Evolutionary conservation across 108 stramenopile species (phyloP).

Genomic region (Phaeodactylum tricornutum): DNA sequence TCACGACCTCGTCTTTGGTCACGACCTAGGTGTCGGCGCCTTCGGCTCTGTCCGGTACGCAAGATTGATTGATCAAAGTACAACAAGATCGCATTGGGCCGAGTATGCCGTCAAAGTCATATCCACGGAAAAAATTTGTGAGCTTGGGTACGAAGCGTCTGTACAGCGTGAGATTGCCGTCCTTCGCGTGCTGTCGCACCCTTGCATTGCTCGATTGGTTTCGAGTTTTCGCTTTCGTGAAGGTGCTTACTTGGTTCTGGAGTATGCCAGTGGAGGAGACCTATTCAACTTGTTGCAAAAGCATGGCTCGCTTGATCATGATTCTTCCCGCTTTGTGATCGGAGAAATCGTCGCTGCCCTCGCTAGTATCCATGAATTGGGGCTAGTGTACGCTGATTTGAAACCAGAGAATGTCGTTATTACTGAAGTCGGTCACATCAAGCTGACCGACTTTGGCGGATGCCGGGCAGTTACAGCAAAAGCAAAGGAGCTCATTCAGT

Average conservation of each 20-base stretch:
- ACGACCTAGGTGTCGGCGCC: constrained; percentile 84
- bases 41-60: constrained; percentile 88
- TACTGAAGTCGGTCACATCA: constrained; percentile 89
- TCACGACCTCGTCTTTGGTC: constrained; percentile 95
- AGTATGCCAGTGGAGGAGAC: constrained; percentile 91
- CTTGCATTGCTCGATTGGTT: constrained; percentile 85
- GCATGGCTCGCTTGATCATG: constrained; percentile 84
- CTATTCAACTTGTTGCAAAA: constrained; percentile 71
- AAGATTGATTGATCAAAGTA: constrained; percentile 64
- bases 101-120: constrained; percentile 94
- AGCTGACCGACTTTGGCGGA: constrained; percentile 96
- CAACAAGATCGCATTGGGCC: constrained; percentile 82
- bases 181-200: constrained; percentile 77
- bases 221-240: constrained; percentile 87
- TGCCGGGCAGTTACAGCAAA: constrained; percentile 72
- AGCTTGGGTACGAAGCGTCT: constrained; percentile 73
- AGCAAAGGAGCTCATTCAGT: constrained; percentile 30
- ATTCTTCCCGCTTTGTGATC: constrained; percentile 79
- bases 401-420: constrained; percentile 89
- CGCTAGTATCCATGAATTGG: constrained; percentile 77
- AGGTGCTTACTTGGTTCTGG: constrained; percentile 90
- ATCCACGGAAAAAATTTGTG: constrained; percentile 62
- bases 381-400: constrained; percentile 84
- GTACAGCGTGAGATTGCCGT: constrained; percentile 89
- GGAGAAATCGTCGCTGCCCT: constrained; percentile 88